Base-by-base conservation (phyloP, 768 basidiomycete genomes). In the Tylopilus sp. region DNA sequence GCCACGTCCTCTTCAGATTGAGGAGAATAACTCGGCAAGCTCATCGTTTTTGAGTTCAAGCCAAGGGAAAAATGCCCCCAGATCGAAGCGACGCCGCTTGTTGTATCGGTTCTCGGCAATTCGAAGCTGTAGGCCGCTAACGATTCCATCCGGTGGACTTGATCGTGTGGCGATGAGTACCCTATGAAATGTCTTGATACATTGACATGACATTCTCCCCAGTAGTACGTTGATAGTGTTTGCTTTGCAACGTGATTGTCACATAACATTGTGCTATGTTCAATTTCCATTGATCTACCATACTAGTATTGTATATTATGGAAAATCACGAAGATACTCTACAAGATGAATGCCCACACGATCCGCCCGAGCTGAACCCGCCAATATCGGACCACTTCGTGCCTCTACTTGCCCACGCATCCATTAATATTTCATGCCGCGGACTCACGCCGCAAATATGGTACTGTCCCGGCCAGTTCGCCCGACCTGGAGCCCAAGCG, bases 361-460 rank as follows among this genome's bases (percentile, higher is more conserved):
- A 51, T 17, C 17, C 13, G 36, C 36, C 28, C 39, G 23, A 51
- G 22, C 43, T 44, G 42, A 44, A 26, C 49, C 40, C 39, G 40
- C 40, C 50, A 31, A 40, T 38, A 48, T 48, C 26, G 45, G 44
- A 51, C n/a, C 25, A n/a, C 35, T 21, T 10, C 33, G 23, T 36
- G 23, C 26, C 20, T 20, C 26, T 25, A n/a, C 8, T 13, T 23
- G 30, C 20, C 31, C 18, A 35, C 12, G 11, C 3, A 1, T 30
- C n/a, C 11, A 30, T 51, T 15, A 25, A 38, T 15, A 15, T 12
- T 11, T 26, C 33, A 31, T 44, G 30, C 46, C 2, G 28, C 39
- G 39, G 25, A 44, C 2, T 31, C 31, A 18, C 31, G 33, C 31
- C 25, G 26, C 42, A 50, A 26, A 33, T 36, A 45, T 25, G 6